Evolutionary conservation across 176 grass and related monocot genomes (phyloP), one percentile per base, ranked within the genome.

Genomic region (Pharus latifolius): DNA sequence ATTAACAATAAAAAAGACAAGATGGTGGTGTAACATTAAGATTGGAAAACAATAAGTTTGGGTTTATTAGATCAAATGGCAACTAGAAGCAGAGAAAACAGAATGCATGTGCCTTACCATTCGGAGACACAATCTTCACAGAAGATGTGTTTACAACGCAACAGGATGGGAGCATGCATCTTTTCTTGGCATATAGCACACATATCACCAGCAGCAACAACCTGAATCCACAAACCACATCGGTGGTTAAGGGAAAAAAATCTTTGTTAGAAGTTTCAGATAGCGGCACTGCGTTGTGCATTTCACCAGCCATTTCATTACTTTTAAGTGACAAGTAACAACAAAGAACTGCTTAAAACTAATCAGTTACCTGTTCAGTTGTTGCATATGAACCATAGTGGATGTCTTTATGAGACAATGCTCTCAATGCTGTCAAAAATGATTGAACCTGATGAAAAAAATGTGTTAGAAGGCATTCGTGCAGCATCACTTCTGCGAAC

Each of bases 151-250:
- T 96, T 96, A 59, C 91, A 96, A 31, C 91, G 60, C 63, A 96
- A 80, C 53, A 96, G 81, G 63, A 96, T 91, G 3, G 91, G 91
- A 38, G 76, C 55, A 17, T 88, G 84, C 91, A 96, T 91, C 81
- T 96, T 96, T 67, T 96, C 91, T 65, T 91, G 91, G 83, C 91
- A 96, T 80, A 96, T 96, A 41, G 91, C 84, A 17, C 91, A 96
- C 87, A 96, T 73, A 66, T 96, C 87, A 72, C 91, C 91, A 56
- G 84, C 70, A 37, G 64, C 77, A 70, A 59, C 29, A 69, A 96
- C 87, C 91, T 96, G 73, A 65, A 65, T 30, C 31, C 27, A 56
- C 42, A 74, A 4, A 29, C 23, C 2, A 11, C 4, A 52, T 25
- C 31, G 19, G 27, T 15, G 44, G 63, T 79, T 68, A 77, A 60